A percentile compares a stretch with the other conserved stretches of the same genome.
phyloP scores from a whole-genome alignment of 768 basidiomycete genomes.

The Rhizopogon salebrosus region DNA sequence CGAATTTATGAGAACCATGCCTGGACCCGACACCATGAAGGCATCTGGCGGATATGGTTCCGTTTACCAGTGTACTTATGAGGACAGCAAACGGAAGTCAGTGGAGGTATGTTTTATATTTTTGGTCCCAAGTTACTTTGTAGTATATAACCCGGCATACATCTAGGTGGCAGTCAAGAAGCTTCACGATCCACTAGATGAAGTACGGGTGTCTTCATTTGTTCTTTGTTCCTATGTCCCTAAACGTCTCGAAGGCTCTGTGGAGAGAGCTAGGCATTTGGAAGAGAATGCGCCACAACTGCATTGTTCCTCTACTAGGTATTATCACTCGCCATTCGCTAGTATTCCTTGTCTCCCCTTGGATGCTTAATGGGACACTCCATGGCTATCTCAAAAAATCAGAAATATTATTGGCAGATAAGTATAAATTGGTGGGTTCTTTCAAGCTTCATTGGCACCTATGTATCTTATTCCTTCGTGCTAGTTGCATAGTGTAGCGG shows the following conservation, averaged over 20 bases:
- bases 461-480: neutral
- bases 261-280: constrained; percentile 1
- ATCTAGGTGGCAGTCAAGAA: neutral
- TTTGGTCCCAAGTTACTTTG: neutral
- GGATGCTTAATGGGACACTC: neutral
- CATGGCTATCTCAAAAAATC: neutral
- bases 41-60: neutral
- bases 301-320: neutral
- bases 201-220: neutral
- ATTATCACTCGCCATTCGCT: neutral
- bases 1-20: neutral
- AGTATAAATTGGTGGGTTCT: neutral
- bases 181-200: neutral
- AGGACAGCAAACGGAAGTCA: too few relatives aligned
- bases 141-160: neutral
- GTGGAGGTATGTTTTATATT: neutral
- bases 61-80: neutral
- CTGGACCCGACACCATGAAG: neutral
- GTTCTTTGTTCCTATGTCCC: neutral
- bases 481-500: neutral
- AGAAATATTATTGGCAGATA: neutral
- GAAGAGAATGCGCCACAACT: constrained; percentile 1
- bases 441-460: too few relatives aligned
- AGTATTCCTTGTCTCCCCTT: neutral
- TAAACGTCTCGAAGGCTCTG: neutral